Conservation (phyloP, 106 monocot species). For the Hemerocallis citrina region DNA sequence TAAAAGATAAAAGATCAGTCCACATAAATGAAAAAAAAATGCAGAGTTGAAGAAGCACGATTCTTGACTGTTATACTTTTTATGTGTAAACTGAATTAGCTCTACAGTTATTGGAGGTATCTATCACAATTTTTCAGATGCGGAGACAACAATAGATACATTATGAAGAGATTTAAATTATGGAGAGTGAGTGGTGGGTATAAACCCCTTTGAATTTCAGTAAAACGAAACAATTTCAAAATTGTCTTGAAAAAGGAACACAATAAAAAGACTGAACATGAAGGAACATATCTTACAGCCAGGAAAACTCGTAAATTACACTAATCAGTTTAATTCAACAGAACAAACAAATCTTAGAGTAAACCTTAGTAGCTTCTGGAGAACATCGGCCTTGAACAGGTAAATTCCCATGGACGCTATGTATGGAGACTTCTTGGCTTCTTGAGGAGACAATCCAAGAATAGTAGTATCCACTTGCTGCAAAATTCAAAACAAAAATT, state of each 20-base stretch:
- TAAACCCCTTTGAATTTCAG: too few relatives aligned
- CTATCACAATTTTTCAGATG: too few relatives aligned
- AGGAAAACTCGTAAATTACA: background rate
- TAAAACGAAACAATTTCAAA: too few relatives aligned
- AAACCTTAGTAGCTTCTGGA: constrained; percentile 44
- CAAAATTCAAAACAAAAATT: background rate
- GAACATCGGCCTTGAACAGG: constrained; percentile 39
- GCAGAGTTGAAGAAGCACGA: background rate
- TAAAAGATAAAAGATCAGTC: constrained; percentile 6
- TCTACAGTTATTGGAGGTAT: too few relatives aligned
- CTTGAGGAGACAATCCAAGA: constrained; percentile 36
- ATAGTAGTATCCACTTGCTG: constrained; percentile 42
- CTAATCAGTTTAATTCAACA: background rate
- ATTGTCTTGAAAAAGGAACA: too few relatives aligned
- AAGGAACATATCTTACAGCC: too few relatives aligned
- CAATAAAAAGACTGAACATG: too few relatives aligned
- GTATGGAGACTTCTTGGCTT: constrained; percentile 26
- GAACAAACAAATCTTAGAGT: background rate
- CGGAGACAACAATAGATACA: too few relatives aligned
- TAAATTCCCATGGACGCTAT: constrained; percentile 68
- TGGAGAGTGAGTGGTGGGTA: too few relatives aligned
- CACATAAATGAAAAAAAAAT: background rate
- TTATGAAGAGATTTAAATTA: too few relatives aligned
- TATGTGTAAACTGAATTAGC: too few relatives aligned
- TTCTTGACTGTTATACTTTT: too few relatives aligned